Evolutionary conservation across 78 protist species (phyloP).

Genomic region (Chrysochromulina tobinii): DNA sequence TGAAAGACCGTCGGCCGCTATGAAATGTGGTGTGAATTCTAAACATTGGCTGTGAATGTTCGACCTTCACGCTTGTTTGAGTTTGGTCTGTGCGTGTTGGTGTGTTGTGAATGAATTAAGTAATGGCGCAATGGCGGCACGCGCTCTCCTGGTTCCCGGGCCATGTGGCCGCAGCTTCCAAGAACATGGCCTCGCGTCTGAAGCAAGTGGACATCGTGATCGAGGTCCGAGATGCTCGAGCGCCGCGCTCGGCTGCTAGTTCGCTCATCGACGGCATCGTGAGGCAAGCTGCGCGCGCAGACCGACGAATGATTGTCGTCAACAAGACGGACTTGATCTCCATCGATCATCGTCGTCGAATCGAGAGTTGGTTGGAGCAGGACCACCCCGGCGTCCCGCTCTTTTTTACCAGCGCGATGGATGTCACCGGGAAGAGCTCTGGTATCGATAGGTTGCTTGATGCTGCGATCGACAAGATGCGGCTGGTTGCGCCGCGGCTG

Average conservation of each 20-base stretch:
- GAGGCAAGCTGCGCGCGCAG: not conserved
- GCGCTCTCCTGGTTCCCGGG: not conserved
- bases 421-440: not conserved
- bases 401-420: not conserved
- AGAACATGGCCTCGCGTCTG: not conserved
- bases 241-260: not conserved
- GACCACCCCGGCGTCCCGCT: not conserved
- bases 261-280: not conserved
- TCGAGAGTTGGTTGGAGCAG: not conserved
- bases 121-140: not conserved
- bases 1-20: too few relatives aligned
- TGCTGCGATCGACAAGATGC: not conserved
- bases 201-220: not conserved
- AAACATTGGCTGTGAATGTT: too few relatives aligned
- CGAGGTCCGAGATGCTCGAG: slow-evolving; percentile 23
- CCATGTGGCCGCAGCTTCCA: not conserved
- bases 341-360: not conserved
- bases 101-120: too few relatives aligned
- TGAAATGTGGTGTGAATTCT: too few relatives aligned
- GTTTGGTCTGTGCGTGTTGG: too few relatives aligned
- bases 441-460: not conserved
- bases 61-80: too few relatives aligned
- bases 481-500: not conserved
- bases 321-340: not conserved
- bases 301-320: not conserved